A percentile compares a stretch with the other conserved stretches of the same genome.
These are phyloP conservation scores for Nakazawaea laoshanensis DNA, from an alignment of 805 yeast species.

Conservation along the genomic window DNA sequence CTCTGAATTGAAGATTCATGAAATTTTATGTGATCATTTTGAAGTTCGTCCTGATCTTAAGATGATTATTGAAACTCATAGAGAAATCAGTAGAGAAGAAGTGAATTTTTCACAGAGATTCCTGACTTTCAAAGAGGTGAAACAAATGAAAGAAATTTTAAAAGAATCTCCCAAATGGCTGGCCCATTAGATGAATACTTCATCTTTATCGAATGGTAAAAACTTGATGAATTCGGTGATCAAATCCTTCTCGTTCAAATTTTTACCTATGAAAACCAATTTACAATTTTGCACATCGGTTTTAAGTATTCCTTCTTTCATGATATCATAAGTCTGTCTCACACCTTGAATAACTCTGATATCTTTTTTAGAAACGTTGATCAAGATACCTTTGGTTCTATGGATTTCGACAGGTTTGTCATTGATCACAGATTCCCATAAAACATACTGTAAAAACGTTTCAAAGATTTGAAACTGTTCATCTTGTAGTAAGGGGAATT, in stretches of 20 bases:
- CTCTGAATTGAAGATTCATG: constrained; percentile 4
- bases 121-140: background rate
- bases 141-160: constrained; percentile 4
- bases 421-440: constrained; percentile 61
- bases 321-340: constrained; percentile 80
- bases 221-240: constrained; percentile 20
- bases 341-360: constrained; percentile 83
- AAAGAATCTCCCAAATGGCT: background rate
- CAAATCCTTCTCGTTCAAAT: constrained; percentile 31
- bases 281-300: constrained; percentile 39
- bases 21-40: constrained; percentile 4
- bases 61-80: background rate
- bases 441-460: constrained; percentile 52
- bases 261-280: constrained; percentile 71
- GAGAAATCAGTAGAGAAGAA: background rate
- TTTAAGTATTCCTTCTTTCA: constrained; percentile 29
- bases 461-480: constrained; percentile 42
- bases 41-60: background rate
- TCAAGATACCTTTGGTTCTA: constrained; percentile 70
- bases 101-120: background rate
- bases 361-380: constrained; percentile 23
- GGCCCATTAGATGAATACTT: background rate
- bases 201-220: background rate
- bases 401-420: constrained; percentile 57
- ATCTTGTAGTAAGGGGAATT: constrained; percentile 30